Evolutionary conservation across 768 basidiomycete species (phyloP), one percentile per base, ranked within the genome.

Genomic region (Xerocomus potaroensis): DNA sequence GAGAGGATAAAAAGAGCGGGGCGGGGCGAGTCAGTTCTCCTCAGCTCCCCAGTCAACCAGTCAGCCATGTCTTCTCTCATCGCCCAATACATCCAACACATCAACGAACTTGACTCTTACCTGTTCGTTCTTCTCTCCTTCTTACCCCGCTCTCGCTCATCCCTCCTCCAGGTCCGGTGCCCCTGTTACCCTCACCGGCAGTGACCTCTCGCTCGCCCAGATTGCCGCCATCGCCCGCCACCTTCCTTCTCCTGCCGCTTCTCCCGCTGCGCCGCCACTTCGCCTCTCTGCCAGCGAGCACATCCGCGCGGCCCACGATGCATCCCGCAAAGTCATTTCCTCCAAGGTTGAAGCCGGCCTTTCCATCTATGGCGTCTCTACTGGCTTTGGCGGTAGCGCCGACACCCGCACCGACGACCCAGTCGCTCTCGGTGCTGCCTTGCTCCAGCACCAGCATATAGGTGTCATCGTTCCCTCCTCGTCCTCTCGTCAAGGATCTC

Each of bases 381-480:
- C 81, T 2, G 91, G 91, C 37, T 93, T 89, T 57, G 91, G 90
- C 32, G 90, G 89, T n/a, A 86, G 83, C 56, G 90, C 90, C 10
- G 85, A 91, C 62, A 91, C 89, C 1, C 79, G 90, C 18, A 92
- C 90, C 0, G 77, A 83, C 53, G 71, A 87, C 43, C 81, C 87
- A 18, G 61, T 85, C 49, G 69, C 82, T 9, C 81, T 93, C 22
- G 89, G 86, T 18, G 77, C 81, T 51, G 84, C 87, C n/a, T 77
- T 91, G n/a, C 73, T 91, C 22, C 89, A 92, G 60, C 86, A 89
- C 58, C 86, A 90, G 59, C 86, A 90, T 49, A 70, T 72, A 43
- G 91, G 91, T 29, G 79, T 91, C 2, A 5, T 68, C 23, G 72
- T 84, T 8, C 80, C 89, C 37, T 79, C 84, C 0, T 75, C 80